These are phyloP conservation scores for Paramyrothecium roridum DNA, from an alignment of 2,329 filamentous ascomycete genomes.

Conservation along the genomic window DNA sequence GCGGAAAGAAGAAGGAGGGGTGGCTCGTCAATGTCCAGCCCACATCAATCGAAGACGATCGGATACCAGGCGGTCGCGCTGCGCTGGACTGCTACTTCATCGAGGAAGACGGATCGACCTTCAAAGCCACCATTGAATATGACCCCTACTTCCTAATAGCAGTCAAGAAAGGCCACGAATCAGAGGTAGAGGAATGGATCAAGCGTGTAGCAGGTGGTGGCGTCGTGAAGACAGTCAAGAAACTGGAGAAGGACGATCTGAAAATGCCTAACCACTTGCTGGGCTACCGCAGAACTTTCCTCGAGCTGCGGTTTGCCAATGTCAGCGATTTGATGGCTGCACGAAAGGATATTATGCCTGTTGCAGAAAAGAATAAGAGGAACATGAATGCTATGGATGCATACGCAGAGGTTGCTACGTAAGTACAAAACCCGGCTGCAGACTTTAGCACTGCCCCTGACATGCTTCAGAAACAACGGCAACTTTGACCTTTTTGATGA, in stretches of 20 bases:
- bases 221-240: conserved; percentile 72
- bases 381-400: conserved; percentile 96
- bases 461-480: conserved; percentile 59
- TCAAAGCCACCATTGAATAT: conserved; percentile 95
- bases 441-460: conserved; percentile 7
- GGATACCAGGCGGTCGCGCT: conserved; percentile 77
- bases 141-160: conserved; percentile 95
- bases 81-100: conserved; percentile 98
- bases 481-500: conserved; percentile 96
- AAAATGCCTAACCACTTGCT: conserved; percentile 93
- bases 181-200: conserved; percentile 95
- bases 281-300: conserved; percentile 83
- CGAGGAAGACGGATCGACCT: conserved; percentile 80
- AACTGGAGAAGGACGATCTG: conserved; percentile 88
- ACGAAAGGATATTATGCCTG: conserved; percentile 77
- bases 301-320: conserved; percentile 84
- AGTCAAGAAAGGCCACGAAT: conserved; percentile 81
- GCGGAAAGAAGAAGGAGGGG: conserved; percentile 75
- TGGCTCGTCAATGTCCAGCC: conserved; percentile 97
- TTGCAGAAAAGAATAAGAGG: conserved; percentile 96
- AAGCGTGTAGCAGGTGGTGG: conserved; percentile 75
- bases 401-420: conserved; percentile 94
- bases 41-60: conserved; percentile 82
- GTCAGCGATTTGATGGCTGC: conserved; percentile 84
- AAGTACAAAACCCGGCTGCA: conserved; percentile 28